These are phyloP conservation scores for Penicillium alfredii DNA, from an alignment of 495 filamentous ascomycete species.

Conservation along the genomic window DNA sequence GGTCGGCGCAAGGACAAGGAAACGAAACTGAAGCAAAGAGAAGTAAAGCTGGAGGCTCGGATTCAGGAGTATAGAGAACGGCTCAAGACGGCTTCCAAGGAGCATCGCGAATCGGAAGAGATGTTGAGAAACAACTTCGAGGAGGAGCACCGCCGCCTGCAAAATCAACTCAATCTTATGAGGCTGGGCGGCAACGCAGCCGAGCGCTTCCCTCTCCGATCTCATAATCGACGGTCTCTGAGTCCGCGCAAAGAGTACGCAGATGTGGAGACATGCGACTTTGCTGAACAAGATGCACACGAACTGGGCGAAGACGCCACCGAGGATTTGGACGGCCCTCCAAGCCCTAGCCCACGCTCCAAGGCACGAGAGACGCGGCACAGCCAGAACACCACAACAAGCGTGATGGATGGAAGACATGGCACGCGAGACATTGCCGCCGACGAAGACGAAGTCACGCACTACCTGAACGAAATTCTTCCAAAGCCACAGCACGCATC, in stretches of 20 bases:
- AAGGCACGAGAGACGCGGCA: conserved; percentile 24
- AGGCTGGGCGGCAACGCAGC: conserved; percentile 24
- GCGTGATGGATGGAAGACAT: conserved; percentile 22
- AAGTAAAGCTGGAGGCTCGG: conserved; percentile 40
- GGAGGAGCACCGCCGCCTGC: conserved; percentile 33
- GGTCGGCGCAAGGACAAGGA: conserved; percentile 48
- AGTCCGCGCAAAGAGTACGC: conserved; percentile 32
- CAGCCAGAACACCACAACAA: conserved; percentile 19
- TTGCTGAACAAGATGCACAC: conserved; percentile 22
- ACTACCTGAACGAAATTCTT: conserved; percentile 28
- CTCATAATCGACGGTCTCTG: conserved; percentile 21
- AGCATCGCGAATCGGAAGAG: conserved; percentile 37
- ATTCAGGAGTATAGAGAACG: conserved; percentile 43
- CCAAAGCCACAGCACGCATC: conserved; percentile 13
- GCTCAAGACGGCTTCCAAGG: conserved; percentile 29
- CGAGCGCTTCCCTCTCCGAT: conserved; percentile 21
- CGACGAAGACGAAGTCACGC: conserved; percentile 28
- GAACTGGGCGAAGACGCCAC: conserved; percentile 27
- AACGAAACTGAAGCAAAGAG: conserved; percentile 43
- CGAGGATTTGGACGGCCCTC: conserved; percentile 32
- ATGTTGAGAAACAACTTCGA: conserved; percentile 27
- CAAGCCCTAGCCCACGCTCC: conserved; percentile 38
- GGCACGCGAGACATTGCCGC: conserved; percentile 21
- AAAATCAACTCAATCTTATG: conserved; percentile 29
- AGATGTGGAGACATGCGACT: conserved; percentile 29